Base-by-base conservation (phyloP, 2,329 filamentous ascomycete species). In the Falciphora oryzae region DNA sequence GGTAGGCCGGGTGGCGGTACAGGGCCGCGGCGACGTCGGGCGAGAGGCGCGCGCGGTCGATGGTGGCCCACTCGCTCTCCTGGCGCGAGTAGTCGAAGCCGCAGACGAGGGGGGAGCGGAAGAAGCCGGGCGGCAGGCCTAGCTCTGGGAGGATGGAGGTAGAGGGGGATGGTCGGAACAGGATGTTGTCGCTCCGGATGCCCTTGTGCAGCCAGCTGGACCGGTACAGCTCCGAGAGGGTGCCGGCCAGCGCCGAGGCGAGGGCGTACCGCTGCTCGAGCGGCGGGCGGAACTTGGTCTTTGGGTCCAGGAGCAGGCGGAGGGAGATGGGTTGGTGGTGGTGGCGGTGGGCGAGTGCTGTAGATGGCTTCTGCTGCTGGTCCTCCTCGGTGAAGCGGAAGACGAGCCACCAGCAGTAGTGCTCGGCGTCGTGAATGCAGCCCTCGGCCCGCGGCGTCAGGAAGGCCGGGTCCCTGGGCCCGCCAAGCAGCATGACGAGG, bases 151-250 rank as follows among this genome's bases (percentile, higher is more conserved):
- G 14, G 44, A 66, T 13, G 61, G 16, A 2, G 7, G 50, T 27
- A 32, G 69, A 67, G 38, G 73, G 73, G 18, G 18, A n/a, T 6
- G 44, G 44, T 11, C 22, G 44, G 69, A 83, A 84, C 71, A 86
- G 70, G 35, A 86, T 76, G 69, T 83, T 85, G 64, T 81, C 75
- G 65, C 78, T 80, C 16, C 83, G 79, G 6, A 86, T 75, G n/a
- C 82, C 82, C 68, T 86, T 86, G 74, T 85, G 83, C 7, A 86
- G 75, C 83, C 83, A 85, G 66, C 83, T 79, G 1, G 84, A 81
- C 3, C 81, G 78, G 68, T 85, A 83, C 0, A 85, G 76, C 64
- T 84, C 83, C 60, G 85, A 73, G 3, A 87, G 71, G 25, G 80
- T 85, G 68, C 82, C 81, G 65, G 81, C 76, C 35, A 86, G 75